Conservation (phyloP, 2,329 filamentous ascomycete species). For the Phialocephala sp. region DNA sequence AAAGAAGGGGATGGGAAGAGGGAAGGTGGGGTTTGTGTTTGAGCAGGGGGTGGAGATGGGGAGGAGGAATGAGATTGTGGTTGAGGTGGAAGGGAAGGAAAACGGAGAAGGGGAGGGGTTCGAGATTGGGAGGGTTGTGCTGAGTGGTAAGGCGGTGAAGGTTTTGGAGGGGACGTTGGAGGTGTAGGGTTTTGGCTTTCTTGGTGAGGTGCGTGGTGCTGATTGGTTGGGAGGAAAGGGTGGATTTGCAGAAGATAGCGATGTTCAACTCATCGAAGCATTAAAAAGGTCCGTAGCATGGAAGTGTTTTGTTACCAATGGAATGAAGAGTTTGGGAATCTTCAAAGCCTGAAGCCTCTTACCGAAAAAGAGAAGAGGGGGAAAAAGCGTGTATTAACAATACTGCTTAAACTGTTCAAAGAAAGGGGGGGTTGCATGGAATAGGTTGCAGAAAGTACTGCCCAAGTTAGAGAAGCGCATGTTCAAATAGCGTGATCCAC, state of each 20-base stretch:
- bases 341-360: too few species aligned
- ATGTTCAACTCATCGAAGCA: conserved; percentile 5
- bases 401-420: too few species aligned
- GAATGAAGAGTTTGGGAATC: neutral
- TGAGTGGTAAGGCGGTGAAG: conserved; percentile 26
- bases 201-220: neutral
- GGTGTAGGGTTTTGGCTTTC: neutral
- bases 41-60: conserved; percentile 74
- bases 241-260: neutral
- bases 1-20: conserved; percentile 16
- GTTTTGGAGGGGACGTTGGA: conserved; percentile 31
- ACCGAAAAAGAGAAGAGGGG: too few species aligned
- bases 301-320: neutral
- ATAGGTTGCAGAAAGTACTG: too few species aligned
- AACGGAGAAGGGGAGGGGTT: conserved; percentile 15
- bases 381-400: too few species aligned
- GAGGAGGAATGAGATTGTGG: conserved; percentile 31
- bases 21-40: conserved; percentile 53
- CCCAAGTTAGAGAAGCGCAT: too few species aligned
- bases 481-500: too few species aligned
- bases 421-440: too few species aligned
- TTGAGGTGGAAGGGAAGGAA: conserved; percentile 18
- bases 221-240: neutral
- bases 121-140: conserved; percentile 26
- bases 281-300: neutral